Evolutionary conservation across 2,329 filamentous ascomycete genomes (phyloP).

Genomic region (Daldinia sp.): DNA sequence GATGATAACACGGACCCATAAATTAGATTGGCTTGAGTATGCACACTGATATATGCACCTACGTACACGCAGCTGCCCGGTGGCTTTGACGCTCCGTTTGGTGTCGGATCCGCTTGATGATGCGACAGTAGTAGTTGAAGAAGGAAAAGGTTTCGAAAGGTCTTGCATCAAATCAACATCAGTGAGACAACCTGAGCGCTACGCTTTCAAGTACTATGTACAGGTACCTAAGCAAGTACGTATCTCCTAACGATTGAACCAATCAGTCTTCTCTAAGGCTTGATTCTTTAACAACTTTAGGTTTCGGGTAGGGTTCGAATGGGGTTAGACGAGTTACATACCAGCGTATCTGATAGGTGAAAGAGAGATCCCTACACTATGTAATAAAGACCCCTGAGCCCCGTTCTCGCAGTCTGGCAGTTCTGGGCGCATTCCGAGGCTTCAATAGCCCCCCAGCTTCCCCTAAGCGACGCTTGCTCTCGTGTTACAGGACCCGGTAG

Average conservation of each 20-base stretch:
- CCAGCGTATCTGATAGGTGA: too few relatives aligned
- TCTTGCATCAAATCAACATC: too few relatives aligned
- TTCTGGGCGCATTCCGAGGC: constrained; percentile 15
- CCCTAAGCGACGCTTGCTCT: constrained; percentile 2
- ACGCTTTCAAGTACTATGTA: constrained; percentile 30
- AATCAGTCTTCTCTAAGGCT: constrained; percentile 18
- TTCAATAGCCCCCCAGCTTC: constrained; percentile 12
- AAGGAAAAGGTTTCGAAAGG: constrained; percentile 40
- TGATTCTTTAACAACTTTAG: neutral
- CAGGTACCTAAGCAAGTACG: neutral
- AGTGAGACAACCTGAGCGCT: constrained; percentile 39
- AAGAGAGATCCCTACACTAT: constrained; percentile 18
- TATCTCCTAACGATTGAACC: constrained; percentile 22
- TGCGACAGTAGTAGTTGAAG: constrained; percentile 49
- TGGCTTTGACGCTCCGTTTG: constrained; percentile 19
- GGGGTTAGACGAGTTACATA: too few relatives aligned
- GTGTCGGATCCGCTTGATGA: constrained; percentile 52
- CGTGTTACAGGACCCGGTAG: constrained; percentile 22
- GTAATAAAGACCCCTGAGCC: constrained; percentile 25
- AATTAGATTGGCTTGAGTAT: too few relatives aligned
- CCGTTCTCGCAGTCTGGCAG: too few relatives aligned
- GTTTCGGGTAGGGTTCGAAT: neutral
- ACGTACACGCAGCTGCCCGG: too few relatives aligned
- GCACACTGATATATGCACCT: too few relatives aligned
- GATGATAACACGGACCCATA: neutral